phyloP scores from a whole-genome alignment of 148 eudicot species.

The Chenopodium formosanum region DNA sequence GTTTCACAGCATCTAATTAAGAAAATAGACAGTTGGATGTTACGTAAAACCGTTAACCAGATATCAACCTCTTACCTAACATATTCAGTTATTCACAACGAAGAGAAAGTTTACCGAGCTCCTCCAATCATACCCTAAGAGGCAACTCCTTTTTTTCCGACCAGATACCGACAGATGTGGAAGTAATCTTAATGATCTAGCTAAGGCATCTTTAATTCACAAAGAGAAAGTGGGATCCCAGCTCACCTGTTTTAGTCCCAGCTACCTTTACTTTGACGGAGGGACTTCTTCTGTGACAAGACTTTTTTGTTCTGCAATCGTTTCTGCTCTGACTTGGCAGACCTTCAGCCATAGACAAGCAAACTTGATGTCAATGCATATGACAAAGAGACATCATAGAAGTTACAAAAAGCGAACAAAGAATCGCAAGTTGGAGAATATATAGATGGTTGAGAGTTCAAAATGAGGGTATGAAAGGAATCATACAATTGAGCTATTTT shows the following conservation, averaged over 20 bases:
- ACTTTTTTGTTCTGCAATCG: constrained; percentile 72
- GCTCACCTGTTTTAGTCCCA: constrained; percentile 45
- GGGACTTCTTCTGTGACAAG: constrained; percentile 62
- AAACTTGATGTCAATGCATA: constrained; percentile 2
- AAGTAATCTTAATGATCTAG: background rate
- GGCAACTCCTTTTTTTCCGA: background rate
- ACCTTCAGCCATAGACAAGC: constrained; percentile 37
- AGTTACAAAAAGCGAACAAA: background rate
- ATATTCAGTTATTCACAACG: background rate
- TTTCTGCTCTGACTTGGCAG: constrained; percentile 67
- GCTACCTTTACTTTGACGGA: constrained; percentile 63
- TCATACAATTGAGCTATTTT: constrained; percentile 74
- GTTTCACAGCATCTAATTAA: background rate
- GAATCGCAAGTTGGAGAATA: background rate
- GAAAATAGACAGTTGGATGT: constrained; percentile 11
- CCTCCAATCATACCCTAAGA: background rate
- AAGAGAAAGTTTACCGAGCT: constrained; percentile 4
- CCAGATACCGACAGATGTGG: background rate
- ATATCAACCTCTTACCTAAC: constrained; percentile 7
- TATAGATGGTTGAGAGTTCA: constrained; percentile 6
- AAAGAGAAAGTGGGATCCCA: background rate
- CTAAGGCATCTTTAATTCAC: too few relatives aligned
- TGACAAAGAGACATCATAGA: background rate
- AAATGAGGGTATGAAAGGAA: constrained; percentile 4
- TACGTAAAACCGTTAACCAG: constrained; percentile 8